Base-by-base conservation (phyloP, 2,329 filamentous ascomycete genomes). In the Rachicladosporium sp. region DNA sequence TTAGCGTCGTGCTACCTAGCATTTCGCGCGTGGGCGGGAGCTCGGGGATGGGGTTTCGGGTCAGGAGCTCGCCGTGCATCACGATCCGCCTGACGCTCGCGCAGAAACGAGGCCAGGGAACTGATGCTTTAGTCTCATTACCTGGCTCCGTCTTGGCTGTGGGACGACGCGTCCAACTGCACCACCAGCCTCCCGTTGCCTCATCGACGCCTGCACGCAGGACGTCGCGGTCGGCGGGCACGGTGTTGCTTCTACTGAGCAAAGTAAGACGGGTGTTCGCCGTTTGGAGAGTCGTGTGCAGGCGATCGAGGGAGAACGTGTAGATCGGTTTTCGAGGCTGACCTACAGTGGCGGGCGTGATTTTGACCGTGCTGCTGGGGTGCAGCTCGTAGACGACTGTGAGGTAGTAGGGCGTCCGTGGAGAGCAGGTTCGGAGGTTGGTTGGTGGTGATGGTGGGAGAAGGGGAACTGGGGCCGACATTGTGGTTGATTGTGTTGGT, bases 261-360 rank as follows among this genome's bases (percentile, higher is more conserved):
- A 46, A 27, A 10, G 37, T 33, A 10, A 46, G 40, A 29, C 45
- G 42, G 13, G 37, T 32, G 37, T 45, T 46, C n/a, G 45, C 45
- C 29, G 43, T 37, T 10, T 39, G 34, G 31, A 43, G 30, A 3
- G 38, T 40, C 10, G 42, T 44, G 40, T 42, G 44, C 34, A 38
- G 42, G 27, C 38, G 38, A 21, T 33, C 35, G 38, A 19, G 10
- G 4, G 11, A 5, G 10, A 4, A 3, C n/a, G 33, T 40, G 31
- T 35, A 29, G 13, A 8, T 30, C 10, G 7, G 13, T 10, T 37
- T n/a, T n/a, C 19, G 3, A 11, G 29, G 29, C 3, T 32, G 10
- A 3, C n/a, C 10, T 23, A 23, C 45, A 23, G 45, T 42, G 29
- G 42, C 39, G 31, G 41, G 41, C 35, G 42, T 45, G 35, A 45